Conservation (phyloP, 768 basidiomycete genomes). For the Mycena vulgaris region DNA sequence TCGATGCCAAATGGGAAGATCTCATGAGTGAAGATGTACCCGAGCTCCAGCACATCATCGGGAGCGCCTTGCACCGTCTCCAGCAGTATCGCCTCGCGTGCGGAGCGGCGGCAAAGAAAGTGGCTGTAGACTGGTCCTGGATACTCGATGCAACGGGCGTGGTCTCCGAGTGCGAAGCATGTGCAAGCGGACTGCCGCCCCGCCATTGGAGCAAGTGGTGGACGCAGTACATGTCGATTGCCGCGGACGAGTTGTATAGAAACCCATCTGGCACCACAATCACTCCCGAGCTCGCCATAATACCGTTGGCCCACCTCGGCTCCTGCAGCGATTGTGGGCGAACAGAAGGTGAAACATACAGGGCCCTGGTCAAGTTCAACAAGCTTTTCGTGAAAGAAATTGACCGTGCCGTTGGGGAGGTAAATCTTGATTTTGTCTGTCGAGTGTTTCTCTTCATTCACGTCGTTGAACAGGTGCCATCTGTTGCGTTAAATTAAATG, state of each 20-base stretch:
- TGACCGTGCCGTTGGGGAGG: conserved; percentile 24
- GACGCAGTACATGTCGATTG: conserved; percentile 29
- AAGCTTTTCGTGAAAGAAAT: conserved; percentile 23
- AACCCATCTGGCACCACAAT: conserved; percentile 25
- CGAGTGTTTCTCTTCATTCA: not conserved
- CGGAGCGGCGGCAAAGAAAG: conserved; percentile 28
- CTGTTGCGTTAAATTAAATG: no score
- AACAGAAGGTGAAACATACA: conserved; percentile 4
- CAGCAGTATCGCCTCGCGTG: conserved; percentile 32
- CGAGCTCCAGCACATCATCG: conserved; percentile 56
- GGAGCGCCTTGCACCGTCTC: conserved; percentile 52
- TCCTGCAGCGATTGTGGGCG: conserved; percentile 15
- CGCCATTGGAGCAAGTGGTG: conserved; percentile 36
- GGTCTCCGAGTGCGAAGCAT: conserved; percentile 21
- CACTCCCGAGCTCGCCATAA: conserved; percentile 25
- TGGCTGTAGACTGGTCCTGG: conserved; percentile 24
- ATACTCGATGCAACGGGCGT: conserved; percentile 28
- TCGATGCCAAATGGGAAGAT: conserved; percentile 42
- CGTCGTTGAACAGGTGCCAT: no score
- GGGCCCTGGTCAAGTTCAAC: conserved; percentile 20
- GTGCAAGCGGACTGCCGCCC: conserved; percentile 27
- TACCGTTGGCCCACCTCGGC: conserved; percentile 19
- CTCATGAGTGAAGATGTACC: conserved; percentile 53
- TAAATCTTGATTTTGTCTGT: not conserved
- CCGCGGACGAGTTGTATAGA: conserved; percentile 28